phyloP scores from a whole-genome alignment of 176 grass and related monocot species.

The Bonia amplexicaulis region DNA sequence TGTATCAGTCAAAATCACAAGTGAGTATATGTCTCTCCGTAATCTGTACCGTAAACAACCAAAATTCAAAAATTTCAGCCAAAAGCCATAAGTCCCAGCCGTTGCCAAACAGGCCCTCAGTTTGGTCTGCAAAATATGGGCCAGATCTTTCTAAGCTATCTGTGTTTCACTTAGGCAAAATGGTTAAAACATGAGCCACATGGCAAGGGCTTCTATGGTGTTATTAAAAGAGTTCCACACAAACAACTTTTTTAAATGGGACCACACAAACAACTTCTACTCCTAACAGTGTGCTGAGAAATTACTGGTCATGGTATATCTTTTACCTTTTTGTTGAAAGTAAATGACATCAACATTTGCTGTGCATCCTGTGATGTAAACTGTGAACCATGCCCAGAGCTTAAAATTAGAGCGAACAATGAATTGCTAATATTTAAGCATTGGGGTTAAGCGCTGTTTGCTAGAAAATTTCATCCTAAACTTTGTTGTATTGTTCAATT shows the following conservation, averaged over 20 bases:
- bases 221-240: background rate
- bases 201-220: background rate
- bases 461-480: background rate
- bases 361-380: background rate
- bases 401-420: background rate
- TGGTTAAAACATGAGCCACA: background rate
- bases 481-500: background rate
- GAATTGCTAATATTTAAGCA: background rate
- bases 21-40: too few relatives aligned
- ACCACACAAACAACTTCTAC: background rate
- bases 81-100: too few relatives aligned
- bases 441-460: background rate
- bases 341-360: background rate
- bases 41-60: too few relatives aligned
- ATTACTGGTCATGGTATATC: background rate
- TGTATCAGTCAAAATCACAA: too few relatives aligned
- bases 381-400: background rate
- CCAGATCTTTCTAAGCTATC: background rate
- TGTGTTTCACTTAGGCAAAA: background rate
- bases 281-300: background rate
- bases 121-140: background rate
- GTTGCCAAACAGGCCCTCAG: too few relatives aligned
- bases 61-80: too few relatives aligned
- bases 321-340: background rate
- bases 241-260: background rate